Percentiles rank a stretch among this genome's conserved stretches.
Evolutionary conservation across 2,329 filamentous ascomycete genomes (phyloP).

Genomic region (Lachnellula arida): DNA sequence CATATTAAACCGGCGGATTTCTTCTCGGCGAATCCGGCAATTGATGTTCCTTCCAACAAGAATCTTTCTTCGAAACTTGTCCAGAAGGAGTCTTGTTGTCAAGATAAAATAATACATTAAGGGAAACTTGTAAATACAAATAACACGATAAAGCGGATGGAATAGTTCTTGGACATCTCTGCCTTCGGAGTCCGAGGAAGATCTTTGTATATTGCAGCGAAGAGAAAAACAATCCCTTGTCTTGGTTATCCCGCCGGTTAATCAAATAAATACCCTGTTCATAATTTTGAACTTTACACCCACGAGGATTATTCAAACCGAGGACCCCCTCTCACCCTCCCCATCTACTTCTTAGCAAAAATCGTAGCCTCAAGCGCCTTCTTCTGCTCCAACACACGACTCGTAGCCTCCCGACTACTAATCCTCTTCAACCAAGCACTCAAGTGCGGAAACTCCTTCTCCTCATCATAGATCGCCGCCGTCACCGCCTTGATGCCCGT

Average conservation of each 20-base stretch:
- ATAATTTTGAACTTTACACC: no score
- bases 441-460: background rate
- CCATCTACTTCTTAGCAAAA: background rate
- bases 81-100: background rate
- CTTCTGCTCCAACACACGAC: background rate
- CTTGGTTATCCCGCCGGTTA: no score
- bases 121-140: no score
- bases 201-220: no score
- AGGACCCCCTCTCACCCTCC: background rate
- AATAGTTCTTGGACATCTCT: background rate
- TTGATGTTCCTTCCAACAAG: constrained; percentile 65
- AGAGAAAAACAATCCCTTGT: no score
- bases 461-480: background rate
- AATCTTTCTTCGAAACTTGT: constrained; percentile 15
- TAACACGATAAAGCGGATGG: background rate
- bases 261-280: no score
- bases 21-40: constrained; percentile 50
- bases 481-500: no score
- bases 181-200: no score
- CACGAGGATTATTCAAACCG: background rate
- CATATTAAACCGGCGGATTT: constrained; percentile 58
- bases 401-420: background rate
- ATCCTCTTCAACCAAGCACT: background rate
- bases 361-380: background rate
- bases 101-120: background rate